A percentile compares a stretch with the other conserved stretches of the same genome.
Conservation (phyloP, 2,329 filamentous ascomycete species). For the Blastomyces emzantsi region DNA sequence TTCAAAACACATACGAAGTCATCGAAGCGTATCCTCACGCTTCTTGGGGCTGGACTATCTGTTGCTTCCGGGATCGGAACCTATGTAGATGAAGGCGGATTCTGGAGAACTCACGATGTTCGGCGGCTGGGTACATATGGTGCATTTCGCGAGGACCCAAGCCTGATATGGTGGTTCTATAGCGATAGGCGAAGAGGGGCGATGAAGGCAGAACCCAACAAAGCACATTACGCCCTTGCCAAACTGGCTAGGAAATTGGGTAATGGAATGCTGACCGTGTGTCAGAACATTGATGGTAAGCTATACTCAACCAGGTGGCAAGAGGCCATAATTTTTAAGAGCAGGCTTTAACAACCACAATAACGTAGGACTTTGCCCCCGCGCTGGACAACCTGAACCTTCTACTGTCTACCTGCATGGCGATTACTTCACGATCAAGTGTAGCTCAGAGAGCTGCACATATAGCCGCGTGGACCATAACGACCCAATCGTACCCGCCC, state of each 20-base stretch:
- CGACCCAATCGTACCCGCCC: conserved; percentile 2
- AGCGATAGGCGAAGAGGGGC: conserved; percentile 1
- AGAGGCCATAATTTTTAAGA: not conserved
- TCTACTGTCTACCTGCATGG: conserved; percentile 8
- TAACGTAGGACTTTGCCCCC: conserved; percentile 1
- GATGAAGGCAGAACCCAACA: conserved; percentile 7
- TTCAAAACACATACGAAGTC: conserved; percentile 5
- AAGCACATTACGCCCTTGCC: not conserved
- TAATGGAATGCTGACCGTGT: conserved; percentile 6
- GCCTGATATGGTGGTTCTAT: conserved; percentile 7
- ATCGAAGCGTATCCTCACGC: not conserved
- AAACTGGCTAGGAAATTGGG: not conserved
- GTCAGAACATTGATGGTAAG: conserved; percentile 7
- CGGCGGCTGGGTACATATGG: not conserved
- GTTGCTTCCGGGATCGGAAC: conserved; percentile 6
- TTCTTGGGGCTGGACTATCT: conserved; percentile 6
- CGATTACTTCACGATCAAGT: conserved; percentile 6
- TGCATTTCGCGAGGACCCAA: conserved; percentile 4
- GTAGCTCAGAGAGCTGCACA: conserved; percentile 6
- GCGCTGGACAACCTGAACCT: conserved; percentile 1
- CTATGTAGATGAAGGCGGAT: not conserved
- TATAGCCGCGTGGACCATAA: not conserved
- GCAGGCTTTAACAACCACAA: not conserved
- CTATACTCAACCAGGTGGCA: not conserved
- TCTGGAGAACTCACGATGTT: conserved; percentile 4